phyloP scores from a whole-genome alignment of 2,329 filamentous ascomycete species.

The Beauveria brongniartii region DNA sequence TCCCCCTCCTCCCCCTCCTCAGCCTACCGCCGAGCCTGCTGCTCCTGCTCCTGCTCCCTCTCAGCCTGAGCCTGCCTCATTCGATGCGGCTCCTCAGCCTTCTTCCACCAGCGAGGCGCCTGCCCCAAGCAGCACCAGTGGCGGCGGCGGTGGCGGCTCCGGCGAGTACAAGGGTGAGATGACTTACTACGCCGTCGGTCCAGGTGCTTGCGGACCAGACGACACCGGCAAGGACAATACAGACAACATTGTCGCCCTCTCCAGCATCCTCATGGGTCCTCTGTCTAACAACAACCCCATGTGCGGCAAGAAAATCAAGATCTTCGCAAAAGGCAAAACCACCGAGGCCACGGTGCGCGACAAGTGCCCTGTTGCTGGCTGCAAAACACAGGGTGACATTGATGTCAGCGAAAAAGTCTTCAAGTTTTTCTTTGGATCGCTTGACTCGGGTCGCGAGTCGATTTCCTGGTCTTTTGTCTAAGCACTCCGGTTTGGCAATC shows the following conservation, averaged over 20 bases:
- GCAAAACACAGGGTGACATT: slow-evolving; percentile 42
- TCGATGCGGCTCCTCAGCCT: slow-evolving; percentile 14
- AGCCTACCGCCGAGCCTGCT: slow-evolving; percentile 12
- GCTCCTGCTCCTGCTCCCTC: slow-evolving; percentile 11
- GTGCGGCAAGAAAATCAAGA: slow-evolving; percentile 61
- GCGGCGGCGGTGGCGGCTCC: slow-evolving; percentile 13
- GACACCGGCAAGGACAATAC: slow-evolving; percentile 46
- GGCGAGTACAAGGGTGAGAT: slow-evolving; percentile 49
- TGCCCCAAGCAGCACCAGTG: background rate
- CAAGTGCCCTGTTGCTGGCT: slow-evolving; percentile 74
- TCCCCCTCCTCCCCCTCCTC: background rate
- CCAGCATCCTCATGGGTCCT: slow-evolving; percentile 53
- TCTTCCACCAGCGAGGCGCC: slow-evolving; percentile 7
- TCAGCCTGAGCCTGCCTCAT: slow-evolving; percentile 7
- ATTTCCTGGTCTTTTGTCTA: slow-evolving; percentile 41
- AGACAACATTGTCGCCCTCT: slow-evolving; percentile 62
- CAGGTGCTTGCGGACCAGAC: slow-evolving; percentile 60
- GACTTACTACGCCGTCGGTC: slow-evolving; percentile 65
- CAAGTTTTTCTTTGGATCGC: slow-evolving; percentile 37
- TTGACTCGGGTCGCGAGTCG: slow-evolving; percentile 34
- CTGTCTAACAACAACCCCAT: slow-evolving; percentile 59
- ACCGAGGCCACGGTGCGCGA: slow-evolving; percentile 56
- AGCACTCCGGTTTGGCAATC: slow-evolving; percentile 3
- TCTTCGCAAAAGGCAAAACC: slow-evolving; percentile 51
- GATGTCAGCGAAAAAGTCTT: slow-evolving; percentile 55